These are phyloP conservation scores for Kodamaea arcana DNA, from an alignment of 1,139 yeast species.

Conservation along the genomic window DNA sequence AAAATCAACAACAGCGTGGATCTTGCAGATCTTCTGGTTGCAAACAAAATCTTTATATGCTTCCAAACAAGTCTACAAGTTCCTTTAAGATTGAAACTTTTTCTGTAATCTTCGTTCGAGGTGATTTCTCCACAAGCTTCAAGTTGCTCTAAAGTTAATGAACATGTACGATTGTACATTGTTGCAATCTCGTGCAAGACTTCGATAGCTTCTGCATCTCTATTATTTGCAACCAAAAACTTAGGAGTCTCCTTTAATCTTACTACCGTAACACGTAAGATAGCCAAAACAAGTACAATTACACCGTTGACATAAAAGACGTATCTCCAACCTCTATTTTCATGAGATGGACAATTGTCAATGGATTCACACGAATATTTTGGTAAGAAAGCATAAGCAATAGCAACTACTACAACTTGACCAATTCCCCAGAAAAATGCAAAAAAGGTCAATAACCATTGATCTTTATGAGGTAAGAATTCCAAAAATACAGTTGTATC, in stretches of 20 bases:
- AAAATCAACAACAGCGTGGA: conserved; percentile 23
- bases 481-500: conserved; percentile 27
- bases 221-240: conserved; percentile 27
- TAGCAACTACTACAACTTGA: conserved; percentile 26
- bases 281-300: conserved; percentile 25
- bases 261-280: conserved; percentile 27
- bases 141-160: conserved; percentile 27
- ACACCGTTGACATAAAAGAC: conserved; percentile 30
- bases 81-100: conserved; percentile 6
- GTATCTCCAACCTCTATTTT: conserved; percentile 35
- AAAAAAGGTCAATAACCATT: conserved; percentile 36
- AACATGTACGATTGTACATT: conserved; percentile 24
- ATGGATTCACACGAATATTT: conserved; percentile 21
- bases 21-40: conserved; percentile 19
- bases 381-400: conserved; percentile 32
- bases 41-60: conserved; percentile 25
- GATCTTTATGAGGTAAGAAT: conserved; percentile 20
- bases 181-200: conserved; percentile 24
- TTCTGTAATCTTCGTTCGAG: conserved; percentile 15
- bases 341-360: conserved; percentile 27
- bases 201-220: conserved; percentile 31
- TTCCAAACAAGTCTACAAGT: conserved; percentile 16
- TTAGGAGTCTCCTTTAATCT: conserved; percentile 32
- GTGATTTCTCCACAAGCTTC: conserved; percentile 22
- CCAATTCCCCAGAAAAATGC: conserved; percentile 37